A percentile compares a stretch with the other conserved stretches of the same genome.
Conservation (phyloP, 2,329 filamentous ascomycete genomes). For the Bisporella sp. region DNA sequence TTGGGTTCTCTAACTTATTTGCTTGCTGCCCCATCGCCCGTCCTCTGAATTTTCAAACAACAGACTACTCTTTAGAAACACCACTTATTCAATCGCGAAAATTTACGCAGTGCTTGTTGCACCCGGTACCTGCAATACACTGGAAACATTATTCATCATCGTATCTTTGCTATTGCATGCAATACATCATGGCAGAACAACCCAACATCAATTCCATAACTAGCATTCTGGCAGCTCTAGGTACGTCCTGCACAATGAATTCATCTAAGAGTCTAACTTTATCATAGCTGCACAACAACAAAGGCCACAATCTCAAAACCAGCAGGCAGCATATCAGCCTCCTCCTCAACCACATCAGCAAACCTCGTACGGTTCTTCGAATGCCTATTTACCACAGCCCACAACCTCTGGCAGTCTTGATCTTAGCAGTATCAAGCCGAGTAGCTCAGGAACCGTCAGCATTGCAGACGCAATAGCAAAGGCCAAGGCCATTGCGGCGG, state of each 20-base stretch:
- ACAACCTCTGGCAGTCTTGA: constrained; percentile 71
- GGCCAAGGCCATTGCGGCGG: constrained; percentile 72
- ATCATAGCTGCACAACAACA: constrained; percentile 39
- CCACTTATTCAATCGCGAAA: too few relatives aligned
- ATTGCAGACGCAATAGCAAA: constrained; percentile 80
- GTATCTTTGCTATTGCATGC: too few relatives aligned
- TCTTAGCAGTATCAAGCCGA: constrained; percentile 70
- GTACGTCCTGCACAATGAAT: constrained; percentile 23
- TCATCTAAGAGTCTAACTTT: constrained; percentile 8
- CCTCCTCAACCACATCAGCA: constrained; percentile 38
- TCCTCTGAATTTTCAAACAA: too few relatives aligned
- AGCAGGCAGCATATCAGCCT: constrained; percentile 27
- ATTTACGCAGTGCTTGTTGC: too few relatives aligned
- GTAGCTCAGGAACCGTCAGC: constrained; percentile 74
- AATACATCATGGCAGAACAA: constrained; percentile 34
- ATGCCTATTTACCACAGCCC: constrained; percentile 39
- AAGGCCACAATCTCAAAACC: constrained; percentile 39
- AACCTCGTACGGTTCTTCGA: constrained; percentile 33
- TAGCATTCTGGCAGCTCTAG: constrained; percentile 41
- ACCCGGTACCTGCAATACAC: too few relatives aligned
- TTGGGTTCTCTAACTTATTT: too few relatives aligned
- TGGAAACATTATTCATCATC: too few relatives aligned
- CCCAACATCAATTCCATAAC: constrained; percentile 37
- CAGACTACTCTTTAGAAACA: too few relatives aligned
- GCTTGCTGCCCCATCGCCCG: too few relatives aligned